Percentiles rank a stretch among this genome's conserved stretches.
phyloP scores from a whole-genome alignment of 2,329 filamentous ascomycete genomes.

The Cryoendolithus antarcticus region DNA sequence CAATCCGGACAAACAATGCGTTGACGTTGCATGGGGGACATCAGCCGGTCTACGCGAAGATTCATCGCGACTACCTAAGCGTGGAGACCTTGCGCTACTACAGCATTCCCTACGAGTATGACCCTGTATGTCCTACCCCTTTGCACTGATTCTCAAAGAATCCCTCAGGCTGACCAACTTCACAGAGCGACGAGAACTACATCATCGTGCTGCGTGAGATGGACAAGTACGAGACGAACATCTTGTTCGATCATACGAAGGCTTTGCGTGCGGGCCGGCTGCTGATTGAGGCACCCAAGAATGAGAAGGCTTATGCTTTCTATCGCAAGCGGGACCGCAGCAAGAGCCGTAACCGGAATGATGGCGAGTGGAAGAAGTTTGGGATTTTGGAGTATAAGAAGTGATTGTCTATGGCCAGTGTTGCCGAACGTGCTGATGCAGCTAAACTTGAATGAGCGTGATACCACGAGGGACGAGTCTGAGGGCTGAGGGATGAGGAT shows the following conservation, averaged over 20 bases:
- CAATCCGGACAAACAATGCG: constrained; percentile 5
- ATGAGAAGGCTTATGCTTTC: constrained; percentile 32
- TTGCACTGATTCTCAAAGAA: not conserved
- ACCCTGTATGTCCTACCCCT: constrained; percentile 27
- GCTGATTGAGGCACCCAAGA: constrained; percentile 30
- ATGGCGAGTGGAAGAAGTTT: constrained; percentile 9
- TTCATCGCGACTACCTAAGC: constrained; percentile 33
- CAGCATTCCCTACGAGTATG: constrained; percentile 35
- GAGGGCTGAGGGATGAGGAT: no score
- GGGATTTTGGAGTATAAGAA: constrained; percentile 14
- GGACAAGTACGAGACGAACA: constrained; percentile 35
- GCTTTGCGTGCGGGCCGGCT: constrained; percentile 30
- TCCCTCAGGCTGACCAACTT: not conserved
- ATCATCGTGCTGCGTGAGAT: constrained; percentile 39
- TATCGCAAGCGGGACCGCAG: constrained; percentile 26
- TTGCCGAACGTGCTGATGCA: no score
- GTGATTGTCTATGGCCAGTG: not conserved
- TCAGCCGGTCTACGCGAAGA: constrained; percentile 34
- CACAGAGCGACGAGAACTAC: constrained; percentile 32
- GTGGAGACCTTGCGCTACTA: constrained; percentile 37
- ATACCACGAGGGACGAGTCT: no score
- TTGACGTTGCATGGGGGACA: constrained; percentile 2
- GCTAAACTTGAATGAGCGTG: no score
- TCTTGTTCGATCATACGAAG: constrained; percentile 39
- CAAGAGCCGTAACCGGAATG: constrained; percentile 11